These are phyloP conservation scores for Phytomonas serpens DNA, from an alignment of 208 protist genomes.

Conservation along the genomic window DNA sequence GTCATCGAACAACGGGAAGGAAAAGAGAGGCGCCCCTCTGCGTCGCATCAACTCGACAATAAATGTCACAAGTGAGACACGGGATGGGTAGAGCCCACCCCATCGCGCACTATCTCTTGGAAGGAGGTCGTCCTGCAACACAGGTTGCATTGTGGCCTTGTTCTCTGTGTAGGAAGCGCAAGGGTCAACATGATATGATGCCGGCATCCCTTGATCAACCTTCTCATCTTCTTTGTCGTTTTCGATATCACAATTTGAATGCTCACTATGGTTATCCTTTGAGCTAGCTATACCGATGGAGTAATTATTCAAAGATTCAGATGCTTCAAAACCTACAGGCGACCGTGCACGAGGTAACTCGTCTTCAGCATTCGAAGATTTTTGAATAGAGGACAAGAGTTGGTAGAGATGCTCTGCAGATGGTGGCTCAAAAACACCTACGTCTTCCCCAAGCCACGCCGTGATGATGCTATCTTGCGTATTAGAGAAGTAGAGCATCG, in stretches of 20 bases:
- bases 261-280: background rate
- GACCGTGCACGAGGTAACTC: background rate
- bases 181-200: background rate
- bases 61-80: slow-evolving; percentile 39
- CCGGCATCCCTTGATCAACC: background rate
- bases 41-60: slow-evolving; percentile 71
- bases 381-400: background rate
- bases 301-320: background rate
- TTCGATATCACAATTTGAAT: background rate
- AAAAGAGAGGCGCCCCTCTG: slow-evolving; percentile 55
- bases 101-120: slow-evolving; percentile 32
- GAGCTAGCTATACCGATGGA: background rate
- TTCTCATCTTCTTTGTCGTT: background rate
- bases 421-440: slow-evolving; percentile 59
- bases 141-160: background rate
- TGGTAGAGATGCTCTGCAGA: slow-evolving; percentile 17
- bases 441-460: slow-evolving; percentile 78
- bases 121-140: slow-evolving; percentile 36
- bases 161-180: background rate
- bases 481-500: slow-evolving; percentile 46
- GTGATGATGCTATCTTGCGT: slow-evolving; percentile 21
- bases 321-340: background rate
- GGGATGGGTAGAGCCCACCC: slow-evolving; percentile 36
- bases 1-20: slow-evolving; percentile 37
- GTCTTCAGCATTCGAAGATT: background rate